Conservation (phyloP, 1,139 yeast species). For the Magnusiomyces magnusii region DNA sequence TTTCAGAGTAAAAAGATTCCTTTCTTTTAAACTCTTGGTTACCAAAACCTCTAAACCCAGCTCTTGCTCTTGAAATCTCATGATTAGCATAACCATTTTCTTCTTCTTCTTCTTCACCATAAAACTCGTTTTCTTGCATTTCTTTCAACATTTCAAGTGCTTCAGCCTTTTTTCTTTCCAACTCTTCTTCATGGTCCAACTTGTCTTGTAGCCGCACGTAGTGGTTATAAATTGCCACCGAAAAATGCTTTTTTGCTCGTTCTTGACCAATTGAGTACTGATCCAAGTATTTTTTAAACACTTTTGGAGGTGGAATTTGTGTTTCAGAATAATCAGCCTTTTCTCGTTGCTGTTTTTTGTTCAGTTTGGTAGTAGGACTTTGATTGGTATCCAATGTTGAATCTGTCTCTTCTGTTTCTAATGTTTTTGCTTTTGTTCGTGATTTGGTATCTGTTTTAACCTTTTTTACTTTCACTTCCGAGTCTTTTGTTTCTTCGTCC, state of each 20-base stretch:
- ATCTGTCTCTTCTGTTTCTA: not conserved
- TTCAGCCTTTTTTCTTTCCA: not conserved
- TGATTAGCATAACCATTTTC: conserved; percentile 2
- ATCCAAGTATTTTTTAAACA: conserved; percentile 39
- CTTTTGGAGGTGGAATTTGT: conserved; percentile 39
- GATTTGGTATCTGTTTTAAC: not conserved
- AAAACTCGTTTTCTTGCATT: not conserved
- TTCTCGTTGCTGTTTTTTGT: not conserved
- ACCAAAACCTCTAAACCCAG: not conserved
- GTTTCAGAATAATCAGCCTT: not conserved
- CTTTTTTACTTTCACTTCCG: not conserved
- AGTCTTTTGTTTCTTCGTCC: not conserved
- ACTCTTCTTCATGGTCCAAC: conserved; percentile 21
- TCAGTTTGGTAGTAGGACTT: not conserved
- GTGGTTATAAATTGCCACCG: conserved; percentile 52
- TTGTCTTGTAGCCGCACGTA: conserved; percentile 38
- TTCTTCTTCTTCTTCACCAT: conserved; percentile 16
- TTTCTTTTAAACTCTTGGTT: not conserved
- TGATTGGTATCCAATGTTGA: too few relatives aligned
- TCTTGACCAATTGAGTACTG: conserved; percentile 47
- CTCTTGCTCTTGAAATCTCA: too few relatives aligned
- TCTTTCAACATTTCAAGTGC: not conserved
- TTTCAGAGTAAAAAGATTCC: not conserved
- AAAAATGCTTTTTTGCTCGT: conserved; percentile 43
- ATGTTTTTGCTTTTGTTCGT: too few relatives aligned